Percentiles rank a stretch among this genome's conserved stretches.
Evolutionary conservation across 2,329 filamentous ascomycete species (phyloP).

Genomic region (Fusarium metavorans): DNA sequence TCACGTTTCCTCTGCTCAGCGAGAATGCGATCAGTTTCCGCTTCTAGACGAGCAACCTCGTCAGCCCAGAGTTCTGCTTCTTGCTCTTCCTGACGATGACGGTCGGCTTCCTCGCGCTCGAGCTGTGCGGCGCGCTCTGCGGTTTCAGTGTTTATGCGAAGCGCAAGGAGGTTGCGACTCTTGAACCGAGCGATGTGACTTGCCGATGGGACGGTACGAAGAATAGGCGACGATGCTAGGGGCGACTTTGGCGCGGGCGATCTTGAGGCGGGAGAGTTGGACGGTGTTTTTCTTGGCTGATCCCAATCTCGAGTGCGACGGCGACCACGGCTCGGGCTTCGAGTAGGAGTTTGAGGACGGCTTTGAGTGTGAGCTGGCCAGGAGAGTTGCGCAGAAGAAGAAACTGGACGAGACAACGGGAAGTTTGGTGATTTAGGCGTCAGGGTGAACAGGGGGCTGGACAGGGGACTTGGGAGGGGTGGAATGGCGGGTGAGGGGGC

Average conservation of each 20-base stretch:
- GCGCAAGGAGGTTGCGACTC: constrained; percentile 37
- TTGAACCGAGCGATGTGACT: constrained; percentile 40
- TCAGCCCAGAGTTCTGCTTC: constrained; percentile 50
- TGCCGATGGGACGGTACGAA: constrained; percentile 30
- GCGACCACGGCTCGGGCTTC: constrained; percentile 23
- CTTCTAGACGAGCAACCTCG: constrained; percentile 58
- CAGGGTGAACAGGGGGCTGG: constrained; percentile 42
- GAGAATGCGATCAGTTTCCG: constrained; percentile 61
- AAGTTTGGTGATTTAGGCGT: constrained; percentile 47
- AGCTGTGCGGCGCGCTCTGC: constrained; percentile 34
- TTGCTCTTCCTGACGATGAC: constrained; percentile 30
- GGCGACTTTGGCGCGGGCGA: constrained; percentile 8
- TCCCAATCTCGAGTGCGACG: constrained; percentile 21
- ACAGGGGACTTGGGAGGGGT: constrained; percentile 36
- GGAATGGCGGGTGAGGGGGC: constrained; percentile 41
- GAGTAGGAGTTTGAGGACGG: constrained; percentile 4
- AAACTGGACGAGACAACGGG: constrained; percentile 29
- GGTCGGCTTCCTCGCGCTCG: constrained; percentile 30
- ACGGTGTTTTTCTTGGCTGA: constrained; percentile 6
- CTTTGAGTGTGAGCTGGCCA: constrained; percentile 17
- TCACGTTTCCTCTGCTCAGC: constrained; percentile 64
- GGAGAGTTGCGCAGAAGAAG: constrained; percentile 25
- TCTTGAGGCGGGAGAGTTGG: constrained; percentile 14
- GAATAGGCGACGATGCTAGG: constrained; percentile 26
- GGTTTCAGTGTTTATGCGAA: constrained; percentile 36